Evolutionary conservation across 371 early-diverging fungal species (phyloP).

Genomic region (Capillidium rhysosporum): DNA sequence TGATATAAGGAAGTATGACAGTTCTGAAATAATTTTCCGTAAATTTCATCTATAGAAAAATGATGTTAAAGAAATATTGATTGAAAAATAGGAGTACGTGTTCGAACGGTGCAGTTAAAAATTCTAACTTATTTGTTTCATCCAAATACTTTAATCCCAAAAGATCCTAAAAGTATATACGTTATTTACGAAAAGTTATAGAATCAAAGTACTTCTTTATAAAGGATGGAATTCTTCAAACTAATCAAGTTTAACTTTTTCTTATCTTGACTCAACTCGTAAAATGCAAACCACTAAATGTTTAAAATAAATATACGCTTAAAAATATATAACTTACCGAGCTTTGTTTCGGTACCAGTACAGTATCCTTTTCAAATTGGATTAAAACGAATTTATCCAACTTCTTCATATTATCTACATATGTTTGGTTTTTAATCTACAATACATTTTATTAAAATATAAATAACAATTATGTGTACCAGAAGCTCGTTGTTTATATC

Average conservation of each 20-base stretch:
- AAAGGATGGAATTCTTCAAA: slow-evolving; percentile 25
- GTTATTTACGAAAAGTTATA: not conserved
- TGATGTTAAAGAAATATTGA: not conserved
- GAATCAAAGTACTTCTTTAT: slow-evolving; percentile 15
- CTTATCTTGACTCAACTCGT: slow-evolving; percentile 20
- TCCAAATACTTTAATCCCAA: slow-evolving; percentile 41
- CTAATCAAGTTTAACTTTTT: slow-evolving; percentile 20
- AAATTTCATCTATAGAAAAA: not conserved
- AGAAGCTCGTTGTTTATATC: slow-evolving; percentile 61
- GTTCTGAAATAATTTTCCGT: not conserved
- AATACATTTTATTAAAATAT: not conserved
- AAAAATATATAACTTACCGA: slow-evolving; percentile 23
- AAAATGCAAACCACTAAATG: slow-evolving; percentile 55
- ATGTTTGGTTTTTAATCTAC: slow-evolving; percentile 22
- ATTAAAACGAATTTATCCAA: slow-evolving; percentile 59
- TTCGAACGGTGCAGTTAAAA: slow-evolving; percentile 35
- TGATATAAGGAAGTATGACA: not conserved
- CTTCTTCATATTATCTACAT: slow-evolving; percentile 24
- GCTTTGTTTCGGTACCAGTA: slow-evolving; percentile 54
- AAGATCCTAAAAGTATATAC: slow-evolving; percentile 21
- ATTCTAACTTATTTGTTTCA: slow-evolving; percentile 26
- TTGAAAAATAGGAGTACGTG: slow-evolving; percentile 36
- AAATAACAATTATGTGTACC: not conserved
- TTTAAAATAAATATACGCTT: not conserved
- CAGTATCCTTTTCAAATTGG: slow-evolving; percentile 50